Base-by-base conservation (phyloP, 139 green algal genomes). In the Coelastrella sp. region DNA sequence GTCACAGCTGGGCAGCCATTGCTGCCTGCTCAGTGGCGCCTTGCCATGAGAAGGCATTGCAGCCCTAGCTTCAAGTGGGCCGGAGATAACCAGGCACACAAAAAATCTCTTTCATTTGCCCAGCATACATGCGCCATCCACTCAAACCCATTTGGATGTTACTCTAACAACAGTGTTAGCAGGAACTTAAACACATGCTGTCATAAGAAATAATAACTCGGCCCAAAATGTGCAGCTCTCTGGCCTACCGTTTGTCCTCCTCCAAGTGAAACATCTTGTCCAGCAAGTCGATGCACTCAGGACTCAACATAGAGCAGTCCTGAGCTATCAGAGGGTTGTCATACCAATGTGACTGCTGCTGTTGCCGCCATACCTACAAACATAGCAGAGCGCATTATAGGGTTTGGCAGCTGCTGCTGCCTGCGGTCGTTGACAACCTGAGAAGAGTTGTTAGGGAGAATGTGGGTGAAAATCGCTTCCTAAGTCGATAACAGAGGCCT, bases 211-310 rank as follows among this genome's bases (percentile, higher is more conserved):
- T 47, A 47, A 47, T 1, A 47, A 47, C 32, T 47, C 1, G 32
- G 32, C 32, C 32, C 32, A 47, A 1, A 76, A 6, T 76, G 4
- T 76, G 68, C 16, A 32, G 4, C 64, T 71, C 11, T 7, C 3
- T 60, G 74, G 16, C 88, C 73, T 78, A 91, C 88, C 96, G 87
- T 87, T 95, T 93, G 5, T 60, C 90, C 74, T 95, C 93, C 71
- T 98, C 93, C n/a, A 97, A 91, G 56, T 95, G 87, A 81, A 98
- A 97, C 90, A 98, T 97, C 22, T 87, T 77, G 88, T 97, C 92
- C 61, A 98, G 91, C 85, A 98, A 92, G 90, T 97, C 95, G 57
- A 94, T 92, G 82, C 92, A 95, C 75, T 97, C 94, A 5, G 54
- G 4, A 64, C 73, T 89, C 10, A 92, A 90, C 61, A 87, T 73